Percentiles rank a stretch among this genome's conserved stretches.
Conservation (phyloP, 345 rosid species). For the Hirschfeldia incana region DNA sequence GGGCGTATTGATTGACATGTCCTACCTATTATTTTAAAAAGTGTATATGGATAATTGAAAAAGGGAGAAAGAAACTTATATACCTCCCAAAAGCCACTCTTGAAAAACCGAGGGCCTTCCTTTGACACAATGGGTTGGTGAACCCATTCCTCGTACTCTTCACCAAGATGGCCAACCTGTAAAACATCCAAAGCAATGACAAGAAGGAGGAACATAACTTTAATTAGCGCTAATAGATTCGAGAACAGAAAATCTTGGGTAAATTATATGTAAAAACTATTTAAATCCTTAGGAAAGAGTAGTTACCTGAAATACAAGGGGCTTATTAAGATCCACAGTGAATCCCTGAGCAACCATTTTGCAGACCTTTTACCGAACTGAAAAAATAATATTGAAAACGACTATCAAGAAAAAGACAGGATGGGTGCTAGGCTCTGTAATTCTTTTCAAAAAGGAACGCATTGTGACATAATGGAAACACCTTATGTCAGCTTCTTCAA, state of each 20-base stretch:
- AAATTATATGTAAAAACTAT: neutral
- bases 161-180: constrained; percentile 85
- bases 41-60: neutral
- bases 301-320: constrained; percentile 55
- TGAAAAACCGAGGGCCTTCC: constrained; percentile 74
- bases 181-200: constrained; percentile 23
- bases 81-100: constrained; percentile 67
- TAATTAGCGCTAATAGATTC: constrained; percentile 5
- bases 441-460: neutral
- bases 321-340: constrained; percentile 52
- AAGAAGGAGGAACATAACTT: neutral
- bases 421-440: neutral
- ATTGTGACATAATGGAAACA: constrained; percentile 13
- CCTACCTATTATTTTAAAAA: neutral
- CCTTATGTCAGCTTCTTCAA: constrained; percentile 4
- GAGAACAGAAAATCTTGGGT: neutral
- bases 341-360: constrained; percentile 51
- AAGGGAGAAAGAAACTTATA: neutral
- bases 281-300: neutral
- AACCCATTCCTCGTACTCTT: constrained; percentile 77
- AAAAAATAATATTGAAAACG: neutral
- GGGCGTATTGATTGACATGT: neutral
- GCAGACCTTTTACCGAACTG: constrained; percentile 18
- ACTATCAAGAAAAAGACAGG: neutral
- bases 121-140: constrained; percentile 72